phyloP scores from a whole-genome alignment of 2,329 filamentous ascomycete genomes.

The Nemania diffusa region DNA sequence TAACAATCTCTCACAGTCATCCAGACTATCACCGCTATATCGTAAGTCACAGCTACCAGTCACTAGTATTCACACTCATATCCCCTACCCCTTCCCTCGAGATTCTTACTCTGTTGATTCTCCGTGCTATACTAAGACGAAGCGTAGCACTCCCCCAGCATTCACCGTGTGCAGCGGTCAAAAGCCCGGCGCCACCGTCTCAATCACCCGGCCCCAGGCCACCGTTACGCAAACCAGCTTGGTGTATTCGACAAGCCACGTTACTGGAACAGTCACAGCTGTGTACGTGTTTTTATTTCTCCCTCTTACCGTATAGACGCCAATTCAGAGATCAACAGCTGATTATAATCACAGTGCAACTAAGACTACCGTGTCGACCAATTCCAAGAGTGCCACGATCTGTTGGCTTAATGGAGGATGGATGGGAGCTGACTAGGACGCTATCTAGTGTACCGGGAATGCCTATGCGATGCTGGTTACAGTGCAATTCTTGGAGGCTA shows the following conservation, averaged over 20 bases:
- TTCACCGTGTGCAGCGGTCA: conserved; percentile 49
- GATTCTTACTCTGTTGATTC: neutral
- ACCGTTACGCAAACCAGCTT: conserved; percentile 51
- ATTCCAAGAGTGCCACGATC: conserved; percentile 50
- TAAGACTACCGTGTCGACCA: conserved; percentile 49
- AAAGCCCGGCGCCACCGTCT: conserved; percentile 46
- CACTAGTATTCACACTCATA: neutral
- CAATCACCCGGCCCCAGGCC: conserved; percentile 46
- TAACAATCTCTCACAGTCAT: conserved; percentile 42
- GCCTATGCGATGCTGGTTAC: neutral
- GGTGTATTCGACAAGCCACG: conserved; percentile 50
- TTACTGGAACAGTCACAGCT: conserved; percentile 50
- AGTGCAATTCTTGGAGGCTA: neutral
- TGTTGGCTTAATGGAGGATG: conserved; percentile 53
- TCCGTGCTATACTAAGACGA: neutral
- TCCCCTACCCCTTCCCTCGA: neutral
- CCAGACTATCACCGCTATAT: conserved; percentile 48
- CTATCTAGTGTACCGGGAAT: neutral
- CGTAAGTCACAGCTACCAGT: conserved; percentile 40
- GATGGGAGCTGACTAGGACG: conserved; percentile 40
- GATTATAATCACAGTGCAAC: conserved; percentile 45
- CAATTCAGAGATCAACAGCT: neutral
- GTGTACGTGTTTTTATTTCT: conserved; percentile 43
- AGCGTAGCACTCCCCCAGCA: conserved; percentile 49
- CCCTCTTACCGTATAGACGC: neutral